Evolutionary conservation across 805 yeast genomes (phyloP), one percentile per base, ranked within the genome.

Genomic region (Lachancea sp.): DNA sequence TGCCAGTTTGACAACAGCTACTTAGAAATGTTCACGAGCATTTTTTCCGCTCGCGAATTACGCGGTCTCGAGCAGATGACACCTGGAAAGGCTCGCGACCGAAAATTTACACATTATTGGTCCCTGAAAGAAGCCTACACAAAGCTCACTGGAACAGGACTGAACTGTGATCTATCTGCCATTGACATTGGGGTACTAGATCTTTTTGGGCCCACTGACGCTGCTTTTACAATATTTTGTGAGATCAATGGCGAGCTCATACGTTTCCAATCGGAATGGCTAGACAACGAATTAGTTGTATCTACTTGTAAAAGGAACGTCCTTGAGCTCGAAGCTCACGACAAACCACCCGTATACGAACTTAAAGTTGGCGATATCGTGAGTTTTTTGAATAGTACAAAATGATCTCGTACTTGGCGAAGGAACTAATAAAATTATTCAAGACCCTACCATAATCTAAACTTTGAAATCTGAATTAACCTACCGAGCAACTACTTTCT

Each of bases 71-170:
- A 45, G 5, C n/a, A 20, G 0, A 35, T 48, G 2, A 41, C 51
- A 2, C 46, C 51, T n/a, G 16, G 35, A 2, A 32, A 40, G 9
- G 28, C 43, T 7, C 52, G 63, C 38, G 40, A 37, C 16, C 15
- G 30, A 15, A 16, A 16, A 17, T 72, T 81, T 49, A 73, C 81
- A 15, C 76, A 75, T 29, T 68, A 72, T 25, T 85, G 95, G 95
- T 83, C 95, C 0, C 57, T 85, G 40, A 85, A 85, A 54, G 95
- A 85, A 55, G 77, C 86, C 16, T 82, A 76, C 52, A 72, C 84
- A 5, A 85, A 85, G 51, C 73, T 70, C 28, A 50, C 72, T 2
- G 95, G 94, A 0, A 60, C 69, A 13, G 94, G 95, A 0, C 56
- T 77, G 11, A 65, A 65, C 39, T 58, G 61, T 22, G 60, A 64